Evolutionary conservation across 1,284 basidiomycete genomes (phyloP).

Genomic region (Pseudozyma flocculosa): DNA sequence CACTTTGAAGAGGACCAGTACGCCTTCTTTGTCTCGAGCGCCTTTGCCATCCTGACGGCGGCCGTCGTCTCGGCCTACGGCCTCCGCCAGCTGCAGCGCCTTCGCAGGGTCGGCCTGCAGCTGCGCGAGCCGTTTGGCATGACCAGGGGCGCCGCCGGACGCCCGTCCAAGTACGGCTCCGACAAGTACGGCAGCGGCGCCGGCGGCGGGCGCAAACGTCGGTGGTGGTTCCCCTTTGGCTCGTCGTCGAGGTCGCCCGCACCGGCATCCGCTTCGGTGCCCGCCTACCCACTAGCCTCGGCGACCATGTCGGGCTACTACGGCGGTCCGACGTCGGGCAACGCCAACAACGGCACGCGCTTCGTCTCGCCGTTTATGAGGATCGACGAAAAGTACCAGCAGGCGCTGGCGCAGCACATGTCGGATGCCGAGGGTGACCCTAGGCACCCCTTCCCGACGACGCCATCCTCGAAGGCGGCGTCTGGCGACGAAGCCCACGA

Average conservation of each 20-base stretch:
- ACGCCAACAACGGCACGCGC: background rate
- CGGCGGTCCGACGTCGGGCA: background rate
- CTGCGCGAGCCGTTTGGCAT: background rate
- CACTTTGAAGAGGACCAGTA: constrained; percentile 41
- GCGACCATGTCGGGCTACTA: background rate
- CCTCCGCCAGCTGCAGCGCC: background rate
- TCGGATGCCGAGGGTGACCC: background rate
- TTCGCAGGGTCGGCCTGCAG: background rate
- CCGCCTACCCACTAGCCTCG: background rate
- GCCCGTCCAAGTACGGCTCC: background rate
- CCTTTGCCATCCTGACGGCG: constrained; percentile 6
- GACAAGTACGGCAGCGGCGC: background rate
- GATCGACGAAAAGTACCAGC: background rate
- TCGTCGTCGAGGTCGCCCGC: background rate
- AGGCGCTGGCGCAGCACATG: background rate
- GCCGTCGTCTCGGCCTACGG: background rate
- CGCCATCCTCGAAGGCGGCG: background rate
- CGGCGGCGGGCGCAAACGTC: no score
- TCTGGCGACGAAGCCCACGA: background rate
- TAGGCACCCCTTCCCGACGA: background rate
- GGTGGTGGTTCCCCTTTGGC: background rate
- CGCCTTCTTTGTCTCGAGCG: constrained; percentile 37
- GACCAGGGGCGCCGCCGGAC: no score
- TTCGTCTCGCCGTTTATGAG: background rate
- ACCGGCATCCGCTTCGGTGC: background rate